Evolutionary conservation across 2,329 filamentous ascomycete species (phyloP).

Genomic region (Apiospora sp.): DNA sequence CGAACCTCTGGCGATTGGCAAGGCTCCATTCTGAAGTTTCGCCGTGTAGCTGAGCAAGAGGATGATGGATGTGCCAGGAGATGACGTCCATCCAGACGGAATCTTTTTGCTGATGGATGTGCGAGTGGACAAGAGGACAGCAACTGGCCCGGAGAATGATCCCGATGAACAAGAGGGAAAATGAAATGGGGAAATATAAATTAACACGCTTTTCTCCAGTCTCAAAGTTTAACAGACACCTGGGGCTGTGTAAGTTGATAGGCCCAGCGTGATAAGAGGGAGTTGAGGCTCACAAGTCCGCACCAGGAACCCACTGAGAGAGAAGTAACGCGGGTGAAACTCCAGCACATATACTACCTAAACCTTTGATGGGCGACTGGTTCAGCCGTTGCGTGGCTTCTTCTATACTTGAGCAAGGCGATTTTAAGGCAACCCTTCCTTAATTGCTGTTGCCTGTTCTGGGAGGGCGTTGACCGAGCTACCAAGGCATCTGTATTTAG

Average conservation of each 20-base stretch:
- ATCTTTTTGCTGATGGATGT: background rate
- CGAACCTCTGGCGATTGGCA: background rate
- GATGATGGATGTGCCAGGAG: background rate
- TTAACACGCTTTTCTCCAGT: background rate
- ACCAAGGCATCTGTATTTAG: background rate
- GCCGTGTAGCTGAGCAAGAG: background rate
- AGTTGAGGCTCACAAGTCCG: conserved; percentile 18
- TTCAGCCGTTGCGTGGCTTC: background rate
- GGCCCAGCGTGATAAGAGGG: conserved; percentile 3
- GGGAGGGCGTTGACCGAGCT: conserved; percentile 16
- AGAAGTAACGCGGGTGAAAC: background rate
- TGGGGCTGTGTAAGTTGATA: conserved; percentile 1
- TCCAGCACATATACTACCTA: background rate
- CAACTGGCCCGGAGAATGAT: background rate
- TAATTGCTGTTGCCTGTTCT: background rate
- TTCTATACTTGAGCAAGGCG: background rate
- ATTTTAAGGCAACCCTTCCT: background rate
- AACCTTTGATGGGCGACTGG: background rate
- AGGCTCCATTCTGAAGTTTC: background rate
- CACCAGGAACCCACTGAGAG: background rate
- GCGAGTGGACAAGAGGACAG: background rate
- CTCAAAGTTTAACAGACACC: background rate
- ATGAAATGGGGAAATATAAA: background rate
- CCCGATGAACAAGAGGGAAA: background rate
- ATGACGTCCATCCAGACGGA: background rate